A percentile compares a stretch with the other conserved stretches of the same genome.
These are phyloP conservation scores for Podospora pseudocomata DNA, from an alignment of 495 filamentous ascomycete genomes.

Conservation along the genomic window DNA sequence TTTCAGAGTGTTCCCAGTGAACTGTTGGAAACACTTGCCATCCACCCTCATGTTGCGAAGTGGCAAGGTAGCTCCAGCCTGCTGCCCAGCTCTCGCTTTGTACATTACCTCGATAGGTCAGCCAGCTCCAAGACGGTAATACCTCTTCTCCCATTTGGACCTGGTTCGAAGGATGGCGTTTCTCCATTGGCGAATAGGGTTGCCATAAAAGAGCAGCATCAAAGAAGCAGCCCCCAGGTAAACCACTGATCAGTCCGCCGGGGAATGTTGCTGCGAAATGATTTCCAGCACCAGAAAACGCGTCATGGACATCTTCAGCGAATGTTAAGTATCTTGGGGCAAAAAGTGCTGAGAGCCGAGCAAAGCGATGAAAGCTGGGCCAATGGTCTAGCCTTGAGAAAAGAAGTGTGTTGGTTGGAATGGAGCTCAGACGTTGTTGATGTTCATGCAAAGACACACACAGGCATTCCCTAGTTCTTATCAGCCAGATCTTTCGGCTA, in stretches of 20 bases:
- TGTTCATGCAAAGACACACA: constrained; percentile 3
- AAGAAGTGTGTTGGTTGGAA: neutral
- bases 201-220: constrained; percentile 24
- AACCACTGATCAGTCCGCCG: constrained; percentile 20
- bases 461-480: constrained; percentile 9
- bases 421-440: neutral
- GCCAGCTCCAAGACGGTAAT: constrained; percentile 26
- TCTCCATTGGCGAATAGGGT: constrained; percentile 10
- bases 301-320: constrained; percentile 20
- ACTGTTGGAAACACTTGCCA: constrained; percentile 16
- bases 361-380: constrained; percentile 23
- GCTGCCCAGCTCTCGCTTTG: constrained; percentile 20
- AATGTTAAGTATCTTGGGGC: constrained; percentile 12
- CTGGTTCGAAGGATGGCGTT: neutral
- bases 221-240: constrained; percentile 13
- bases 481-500: constrained; percentile 9
- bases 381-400: neutral
- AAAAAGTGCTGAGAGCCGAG: constrained; percentile 15
- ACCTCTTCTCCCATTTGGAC: constrained; percentile 2
- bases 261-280: constrained; percentile 6
- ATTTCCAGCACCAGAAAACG: constrained; percentile 18
- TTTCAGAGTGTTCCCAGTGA: constrained; percentile 16
- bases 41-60: neutral
- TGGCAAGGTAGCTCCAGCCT: constrained; percentile 13
- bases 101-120: constrained; percentile 20